Percentiles rank a stretch among this genome's conserved stretches.
Evolutionary conservation across 495 filamentous ascomycete species (phyloP).

Genomic region (Elasticomyces elasticus): DNA sequence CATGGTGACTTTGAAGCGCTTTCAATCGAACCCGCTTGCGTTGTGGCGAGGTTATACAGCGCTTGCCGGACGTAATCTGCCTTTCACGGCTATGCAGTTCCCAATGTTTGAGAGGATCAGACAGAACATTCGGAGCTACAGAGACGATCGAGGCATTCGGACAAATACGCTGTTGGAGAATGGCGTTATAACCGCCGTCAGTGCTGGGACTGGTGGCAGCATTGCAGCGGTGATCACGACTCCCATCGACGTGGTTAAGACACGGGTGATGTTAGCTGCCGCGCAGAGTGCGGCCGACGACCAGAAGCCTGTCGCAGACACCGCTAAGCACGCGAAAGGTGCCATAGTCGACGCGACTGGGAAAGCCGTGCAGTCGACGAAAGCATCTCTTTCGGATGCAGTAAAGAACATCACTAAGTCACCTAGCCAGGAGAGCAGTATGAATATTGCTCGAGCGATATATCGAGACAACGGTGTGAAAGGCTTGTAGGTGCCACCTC

Average conservation of each 20-base stretch:
- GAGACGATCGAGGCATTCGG: constrained; percentile 26
- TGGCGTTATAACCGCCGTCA: constrained; percentile 56
- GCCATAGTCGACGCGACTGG: constrained; percentile 28
- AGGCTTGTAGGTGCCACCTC: no score
- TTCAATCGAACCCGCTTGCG: constrained; percentile 46
- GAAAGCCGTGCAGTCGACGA: constrained; percentile 23
- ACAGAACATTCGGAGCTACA: constrained; percentile 32
- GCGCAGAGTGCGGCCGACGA: constrained; percentile 38
- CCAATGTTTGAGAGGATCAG: constrained; percentile 69
- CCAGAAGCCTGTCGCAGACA: constrained; percentile 6
- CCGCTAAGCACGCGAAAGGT: constrained; percentile 13
- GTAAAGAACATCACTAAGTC: constrained; percentile 17
- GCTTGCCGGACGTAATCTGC: constrained; percentile 68
- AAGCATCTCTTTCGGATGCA: constrained; percentile 18
- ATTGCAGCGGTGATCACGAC: constrained; percentile 65
- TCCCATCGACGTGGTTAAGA: constrained; percentile 78
- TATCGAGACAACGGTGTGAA: constrained; percentile 51
- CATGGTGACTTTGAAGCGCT: constrained; percentile 44
- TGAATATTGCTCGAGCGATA: constrained; percentile 53
- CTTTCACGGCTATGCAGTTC: constrained; percentile 81
- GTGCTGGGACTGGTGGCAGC: constrained; percentile 59
- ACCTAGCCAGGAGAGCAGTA: constrained; percentile 33
- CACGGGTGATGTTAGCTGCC: constrained; percentile 52
- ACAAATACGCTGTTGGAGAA: constrained; percentile 44
- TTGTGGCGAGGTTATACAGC: constrained; percentile 74